These are phyloP conservation scores for Ogataea salicorniae DNA, from an alignment of 805 yeast genomes.

Conservation along the genomic window DNA sequence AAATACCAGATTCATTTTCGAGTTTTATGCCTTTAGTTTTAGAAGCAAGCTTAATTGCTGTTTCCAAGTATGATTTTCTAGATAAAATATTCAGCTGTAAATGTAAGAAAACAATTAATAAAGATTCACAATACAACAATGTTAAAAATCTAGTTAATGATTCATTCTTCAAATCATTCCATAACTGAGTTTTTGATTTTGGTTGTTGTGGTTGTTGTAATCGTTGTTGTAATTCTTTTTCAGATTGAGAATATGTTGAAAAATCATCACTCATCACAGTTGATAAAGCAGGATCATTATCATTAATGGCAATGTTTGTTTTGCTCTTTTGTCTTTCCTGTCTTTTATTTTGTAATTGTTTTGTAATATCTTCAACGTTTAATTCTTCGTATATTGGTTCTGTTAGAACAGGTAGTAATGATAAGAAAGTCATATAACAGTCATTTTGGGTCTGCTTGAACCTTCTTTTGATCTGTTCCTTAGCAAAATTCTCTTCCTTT, in stretches of 20 bases:
- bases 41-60: constrained; percentile 69
- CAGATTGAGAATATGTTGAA: constrained; percentile 26
- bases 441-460: constrained; percentile 91
- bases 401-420: constrained; percentile 72
- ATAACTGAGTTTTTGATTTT: constrained; percentile 58
- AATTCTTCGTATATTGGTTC: constrained; percentile 55
- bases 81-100: constrained; percentile 86
- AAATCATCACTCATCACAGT: constrained; percentile 36
- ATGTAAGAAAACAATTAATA: constrained; percentile 72
- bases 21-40: constrained; percentile 31
- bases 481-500: constrained; percentile 53
- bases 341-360: constrained; percentile 61
- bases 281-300: constrained; percentile 18
- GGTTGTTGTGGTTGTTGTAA: constrained; percentile 17
- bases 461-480: constrained; percentile 70
- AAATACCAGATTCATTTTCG: constrained; percentile 18
- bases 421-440: constrained; percentile 76
- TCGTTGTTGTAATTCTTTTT: constrained; percentile 3
- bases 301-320: constrained; percentile 4
- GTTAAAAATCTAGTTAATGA: constrained; percentile 72
- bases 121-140: constrained; percentile 59
- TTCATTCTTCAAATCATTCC: constrained; percentile 76
- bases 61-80: constrained; percentile 75
- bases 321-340: constrained; percentile 22
- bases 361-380: constrained; percentile 70